phyloP scores from a whole-genome alignment of 331 rosid species.

The Stylosanthes scabra region DNA sequence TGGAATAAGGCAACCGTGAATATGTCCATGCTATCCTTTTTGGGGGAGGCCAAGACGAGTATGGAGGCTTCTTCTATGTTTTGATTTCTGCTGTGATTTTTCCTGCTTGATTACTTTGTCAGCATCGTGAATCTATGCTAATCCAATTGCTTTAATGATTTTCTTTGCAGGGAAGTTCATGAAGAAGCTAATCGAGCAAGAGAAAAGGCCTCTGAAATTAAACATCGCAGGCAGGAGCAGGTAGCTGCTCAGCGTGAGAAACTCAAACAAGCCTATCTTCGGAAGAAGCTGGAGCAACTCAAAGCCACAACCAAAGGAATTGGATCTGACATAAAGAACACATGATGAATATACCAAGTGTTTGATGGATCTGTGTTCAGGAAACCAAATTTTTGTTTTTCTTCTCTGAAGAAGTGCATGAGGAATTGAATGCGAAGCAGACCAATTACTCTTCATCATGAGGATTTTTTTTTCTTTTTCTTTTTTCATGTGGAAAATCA shows the following conservation, averaged over 20 bases:
- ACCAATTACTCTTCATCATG: not conserved
- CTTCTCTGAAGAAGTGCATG: conserved; percentile 44
- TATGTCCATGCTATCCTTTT: not conserved
- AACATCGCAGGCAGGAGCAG: conserved; percentile 81
- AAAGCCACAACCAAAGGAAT: conserved; percentile 62
- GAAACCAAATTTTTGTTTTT: conserved; percentile 51
- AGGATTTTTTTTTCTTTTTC: not conserved
- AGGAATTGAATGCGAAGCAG: conserved; percentile 36
- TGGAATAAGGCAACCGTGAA: conserved; percentile 6
- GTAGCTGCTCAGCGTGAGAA: conserved; percentile 81
- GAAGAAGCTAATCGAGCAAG: conserved; percentile 91
- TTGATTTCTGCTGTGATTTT: conserved; percentile 16
- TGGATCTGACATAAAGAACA: conserved; percentile 38
- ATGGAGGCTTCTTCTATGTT: not conserved
- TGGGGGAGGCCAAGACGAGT: not conserved
- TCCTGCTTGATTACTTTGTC: not conserved
- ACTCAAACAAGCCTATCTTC: conserved; percentile 85
- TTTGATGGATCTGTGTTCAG: conserved; percentile 10
- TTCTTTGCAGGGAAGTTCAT: conserved; percentile 83
- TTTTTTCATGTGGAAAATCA: not conserved
- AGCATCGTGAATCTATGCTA: not conserved
- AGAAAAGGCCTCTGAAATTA: conserved; percentile 83
- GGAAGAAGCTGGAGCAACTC: conserved; percentile 79
- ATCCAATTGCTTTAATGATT: conserved; percentile 16
- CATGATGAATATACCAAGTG: conserved; percentile 24